Evolutionary conservation across 106 monocot species (phyloP), one percentile per base, ranked within the genome.

Genomic region (Dioscorea alata): DNA sequence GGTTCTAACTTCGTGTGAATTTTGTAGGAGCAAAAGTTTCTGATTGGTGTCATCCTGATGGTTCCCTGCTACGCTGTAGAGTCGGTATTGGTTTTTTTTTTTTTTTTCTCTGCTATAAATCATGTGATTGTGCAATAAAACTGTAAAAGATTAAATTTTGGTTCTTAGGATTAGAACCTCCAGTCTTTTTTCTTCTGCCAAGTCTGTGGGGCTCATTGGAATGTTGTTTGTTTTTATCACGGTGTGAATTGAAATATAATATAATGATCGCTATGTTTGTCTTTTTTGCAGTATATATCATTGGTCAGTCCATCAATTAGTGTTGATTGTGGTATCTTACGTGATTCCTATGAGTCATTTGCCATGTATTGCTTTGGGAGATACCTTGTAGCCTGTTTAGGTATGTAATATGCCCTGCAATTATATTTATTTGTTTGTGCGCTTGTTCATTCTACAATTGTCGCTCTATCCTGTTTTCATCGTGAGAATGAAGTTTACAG

Each of bases 301-400:
- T 65, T 95, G 79, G 79, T 76, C 72, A 78, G 86, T 66, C 95
- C 91, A 71, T 86, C 91, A 56, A 59, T 88, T 19, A 95, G 95
- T 71, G 86, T 88, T 49, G 79, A 88, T 73, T 88, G 88, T 76
- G 95, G 76, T 68, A 95, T 95, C 28, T 60, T 95, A 31, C 88
- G 95, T 67, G 95, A 95, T 78, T 86, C 90, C 68, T 91, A 95
- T 33, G 95, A 95, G 77, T 81, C 95, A 15, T 91, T 95, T 88
- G 95, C 95, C 53, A 95, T 95, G 95, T 95, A 95, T 68, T 95
- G 91, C 69, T 95, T 91, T 83, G 91, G 83, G 74, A 84, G 95
- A 78, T 95, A 95, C 77, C 88, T 95, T 25, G 86, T 91, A 67
- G 95, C 95, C 77, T 95, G 95, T 78, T 82, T 95, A 50, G 95